Percentiles rank a stretch among this genome's conserved stretches.
These are phyloP conservation scores for Kwoniella mangroviensis DNA, from an alignment of 768 basidiomycete genomes.

Conservation along the genomic window DNA sequence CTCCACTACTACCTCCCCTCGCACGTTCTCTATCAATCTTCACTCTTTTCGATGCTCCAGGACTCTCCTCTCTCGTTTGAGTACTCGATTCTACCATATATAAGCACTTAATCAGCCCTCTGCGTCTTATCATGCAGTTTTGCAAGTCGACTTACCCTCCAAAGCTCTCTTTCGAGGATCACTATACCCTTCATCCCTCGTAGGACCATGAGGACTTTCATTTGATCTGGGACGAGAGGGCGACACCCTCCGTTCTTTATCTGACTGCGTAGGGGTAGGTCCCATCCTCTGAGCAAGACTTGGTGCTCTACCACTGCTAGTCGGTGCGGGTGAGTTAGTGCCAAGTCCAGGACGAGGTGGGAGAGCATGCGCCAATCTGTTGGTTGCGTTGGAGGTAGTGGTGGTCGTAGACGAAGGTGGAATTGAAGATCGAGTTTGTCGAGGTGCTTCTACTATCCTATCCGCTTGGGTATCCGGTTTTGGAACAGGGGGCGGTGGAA, in stretches of 20 bases:
- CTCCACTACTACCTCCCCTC: conserved; percentile 16
- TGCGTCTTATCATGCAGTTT: background rate
- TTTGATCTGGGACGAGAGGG: background rate
- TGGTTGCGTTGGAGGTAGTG: conserved; percentile 1
- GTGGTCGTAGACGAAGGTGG: conserved; percentile 20
- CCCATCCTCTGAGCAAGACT: conserved; percentile 33
- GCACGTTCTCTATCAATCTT: conserved; percentile 46
- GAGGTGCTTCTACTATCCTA: conserved; percentile 44
- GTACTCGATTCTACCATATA: conserved; percentile 20
- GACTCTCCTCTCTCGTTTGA: conserved; percentile 38
- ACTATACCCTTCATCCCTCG: conserved; percentile 4
- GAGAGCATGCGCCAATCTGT: conserved; percentile 25
- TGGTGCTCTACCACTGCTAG: conserved; percentile 8
- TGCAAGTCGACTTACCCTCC: conserved; percentile 36
- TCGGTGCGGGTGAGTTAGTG: conserved; percentile 9
- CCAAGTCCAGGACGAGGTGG: conserved; percentile 23
- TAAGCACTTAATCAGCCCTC: conserved; percentile 4
- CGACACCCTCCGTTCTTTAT: conserved; percentile 2
- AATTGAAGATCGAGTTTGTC: conserved; percentile 22
- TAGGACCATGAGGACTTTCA: background rate
- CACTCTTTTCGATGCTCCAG: conserved; percentile 41
- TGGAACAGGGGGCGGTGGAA: conserved; percentile 17
- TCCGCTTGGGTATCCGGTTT: conserved; percentile 9
- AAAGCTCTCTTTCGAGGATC: conserved; percentile 41
- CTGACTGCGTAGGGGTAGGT: conserved; percentile 24